Base-by-base conservation (phyloP, 2,329 filamentous ascomycete species). In the Fusarium circinatum region DNA sequence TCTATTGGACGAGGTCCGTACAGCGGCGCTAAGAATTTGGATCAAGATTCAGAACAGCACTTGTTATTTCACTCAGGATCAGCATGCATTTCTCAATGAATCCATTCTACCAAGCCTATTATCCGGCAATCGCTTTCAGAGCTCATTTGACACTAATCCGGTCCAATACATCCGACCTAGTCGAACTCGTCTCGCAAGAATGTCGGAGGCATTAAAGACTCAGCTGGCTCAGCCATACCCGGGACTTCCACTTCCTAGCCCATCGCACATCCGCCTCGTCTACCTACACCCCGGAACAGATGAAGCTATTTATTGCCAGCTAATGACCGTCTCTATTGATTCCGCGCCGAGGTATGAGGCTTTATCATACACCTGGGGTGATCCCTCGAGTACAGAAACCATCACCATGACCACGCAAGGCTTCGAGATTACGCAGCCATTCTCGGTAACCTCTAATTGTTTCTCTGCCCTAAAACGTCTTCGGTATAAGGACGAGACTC, bases 381-480 rank as follows among this genome's bases (percentile, higher is more conserved):
- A 47, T 20, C 10, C 41, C 3, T 62, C 22, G 0, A 47, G 9
- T 3, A 9, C 3, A 39, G 30, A 18, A 4, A 39, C 3, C 3
- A 62, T 62, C 15, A 10, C 6, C 10, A 36, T 62, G 48, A n/a
- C 8, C 12, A 28, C 17, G 1, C 51, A 41, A 15, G 32, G 22
- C 7, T 57, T 8, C 9, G 4, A 26, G 5, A 10, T 1, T 3
- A 3, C 0, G 0, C 32, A 47, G 1, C 6, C 28, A 18, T 62
- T 58, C 22, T 32, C 32, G 1, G 26, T 62, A 1, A 58, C 51
- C 1, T 44, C 17, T 0, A 58, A 62, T 1, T 62, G 41, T 22
- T 45, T 39, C 1, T 39, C 38, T 1, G 51, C 51, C 13, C 4
- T 62, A 1, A 45, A 41, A 22, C 60, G 34, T 1, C 51, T 62